Evolutionary conservation across 108 stramenopile species (phyloP).

Genomic region (Pseudonitzschia multistriata): DNA sequence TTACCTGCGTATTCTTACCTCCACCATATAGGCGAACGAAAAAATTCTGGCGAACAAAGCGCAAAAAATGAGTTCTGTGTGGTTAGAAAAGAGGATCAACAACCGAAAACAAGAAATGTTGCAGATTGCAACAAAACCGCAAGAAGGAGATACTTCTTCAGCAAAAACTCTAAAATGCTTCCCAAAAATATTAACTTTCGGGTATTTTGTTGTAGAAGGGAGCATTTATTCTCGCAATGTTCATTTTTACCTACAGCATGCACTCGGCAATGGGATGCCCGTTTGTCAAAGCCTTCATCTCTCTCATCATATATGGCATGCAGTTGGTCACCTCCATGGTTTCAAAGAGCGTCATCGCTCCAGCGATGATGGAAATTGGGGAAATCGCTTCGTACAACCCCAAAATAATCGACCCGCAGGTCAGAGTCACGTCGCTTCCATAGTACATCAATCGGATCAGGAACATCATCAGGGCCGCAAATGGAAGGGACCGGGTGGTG

Average conservation of each 20-base stretch:
- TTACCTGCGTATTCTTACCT: constrained; percentile 10
- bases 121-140: no score
- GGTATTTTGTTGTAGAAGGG: neutral
- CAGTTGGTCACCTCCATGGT: constrained; percentile 65
- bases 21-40: constrained; percentile 61
- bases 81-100: neutral
- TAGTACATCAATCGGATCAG: constrained; percentile 58
- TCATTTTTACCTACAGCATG: constrained; percentile 24
- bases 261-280: constrained; percentile 58
- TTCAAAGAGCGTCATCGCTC: constrained; percentile 60
- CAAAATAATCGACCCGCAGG: constrained; percentile 40
- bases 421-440: constrained; percentile 44
- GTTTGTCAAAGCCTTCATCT: constrained; percentile 59
- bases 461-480: constrained; percentile 56
- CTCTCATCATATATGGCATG: constrained; percentile 72
- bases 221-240: neutral
- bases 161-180: no score
- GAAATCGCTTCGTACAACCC: constrained; percentile 57
- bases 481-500: constrained; percentile 47
- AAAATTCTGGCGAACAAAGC: constrained; percentile 32
- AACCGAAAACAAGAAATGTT: neutral
- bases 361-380: constrained; percentile 55
- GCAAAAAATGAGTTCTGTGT: neutral
- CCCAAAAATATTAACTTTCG: no score
- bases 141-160: no score